Evolutionary conservation across 2,329 filamentous ascomycete species (phyloP).

Genomic region (Stagonosporopsis rhizophila): DNA sequence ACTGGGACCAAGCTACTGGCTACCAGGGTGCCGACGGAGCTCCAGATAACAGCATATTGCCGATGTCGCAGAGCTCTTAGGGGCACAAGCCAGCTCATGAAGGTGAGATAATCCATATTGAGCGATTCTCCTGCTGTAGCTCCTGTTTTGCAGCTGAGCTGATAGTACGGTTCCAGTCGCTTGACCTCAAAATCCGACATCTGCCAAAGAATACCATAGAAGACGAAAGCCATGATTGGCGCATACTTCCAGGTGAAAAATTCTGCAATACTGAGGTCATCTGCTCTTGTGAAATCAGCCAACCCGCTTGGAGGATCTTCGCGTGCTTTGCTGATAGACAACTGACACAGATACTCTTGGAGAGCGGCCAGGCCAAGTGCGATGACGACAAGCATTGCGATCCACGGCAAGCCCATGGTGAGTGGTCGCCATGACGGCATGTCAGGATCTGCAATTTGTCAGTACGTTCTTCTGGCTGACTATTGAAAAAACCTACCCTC

Average conservation of each 20-base stretch:
- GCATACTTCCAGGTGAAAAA: slow-evolving; percentile 52
- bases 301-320: slow-evolving; percentile 34
- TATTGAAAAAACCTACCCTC: slow-evolving; percentile 23
- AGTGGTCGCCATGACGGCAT: slow-evolving; percentile 51
- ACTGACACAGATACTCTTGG: slow-evolving; percentile 49
- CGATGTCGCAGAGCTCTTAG: slow-evolving; percentile 66
- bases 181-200: slow-evolving; percentile 60
- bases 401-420: slow-evolving; percentile 49
- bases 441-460: slow-evolving; percentile 39
- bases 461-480: neutral
- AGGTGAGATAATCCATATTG: slow-evolving; percentile 77
- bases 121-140: slow-evolving; percentile 61
- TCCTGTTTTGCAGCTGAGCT: slow-evolving; percentile 45
- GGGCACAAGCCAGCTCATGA: slow-evolving; percentile 70
- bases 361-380: slow-evolving; percentile 44
- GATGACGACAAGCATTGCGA: slow-evolving; percentile 42
- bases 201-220: slow-evolving; percentile 59
- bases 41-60: slow-evolving; percentile 73
- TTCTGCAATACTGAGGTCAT: slow-evolving; percentile 36
- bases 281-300: slow-evolving; percentile 38
- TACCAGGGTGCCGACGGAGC: slow-evolving; percentile 69
- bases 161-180: slow-evolving; percentile 59
- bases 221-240: slow-evolving; percentile 55
- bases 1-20: slow-evolving; percentile 74
- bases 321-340: slow-evolving; percentile 35